phyloP scores from a whole-genome alignment of 2,329 filamentous ascomycete species.

The Cladosporium phlei region DNA sequence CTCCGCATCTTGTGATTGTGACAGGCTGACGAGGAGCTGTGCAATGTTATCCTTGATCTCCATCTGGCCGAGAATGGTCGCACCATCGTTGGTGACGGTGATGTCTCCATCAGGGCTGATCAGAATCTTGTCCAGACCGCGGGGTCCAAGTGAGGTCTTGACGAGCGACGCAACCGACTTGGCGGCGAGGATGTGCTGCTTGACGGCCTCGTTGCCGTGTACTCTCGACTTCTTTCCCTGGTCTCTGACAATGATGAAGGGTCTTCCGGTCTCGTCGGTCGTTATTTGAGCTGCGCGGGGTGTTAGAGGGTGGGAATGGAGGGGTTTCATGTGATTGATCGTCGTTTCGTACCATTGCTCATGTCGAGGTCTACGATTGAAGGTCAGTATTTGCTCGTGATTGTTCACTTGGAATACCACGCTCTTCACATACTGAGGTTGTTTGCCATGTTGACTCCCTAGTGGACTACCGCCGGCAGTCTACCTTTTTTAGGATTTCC shows the following conservation, averaged over 20 bases:
- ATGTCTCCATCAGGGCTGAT: slow-evolving; percentile 99
- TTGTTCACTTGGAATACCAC: background rate
- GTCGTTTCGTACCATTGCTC: slow-evolving; percentile 63
- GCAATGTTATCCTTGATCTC: slow-evolving; percentile 98
- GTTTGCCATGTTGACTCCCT: slow-evolving; percentile 35
- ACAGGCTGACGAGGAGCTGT: slow-evolving; percentile 92
- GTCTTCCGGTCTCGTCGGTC: slow-evolving; percentile 95
- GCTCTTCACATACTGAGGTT: slow-evolving; percentile 8
- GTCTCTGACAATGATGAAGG: slow-evolving; percentile 97
- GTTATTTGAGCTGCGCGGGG: slow-evolving; percentile 60
- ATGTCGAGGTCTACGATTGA: slow-evolving; percentile 66
- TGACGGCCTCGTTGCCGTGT: slow-evolving; percentile 94
- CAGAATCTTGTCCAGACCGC: slow-evolving; percentile 96
- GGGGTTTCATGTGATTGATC: slow-evolving; percentile 6
- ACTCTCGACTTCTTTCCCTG: slow-evolving; percentile 97
- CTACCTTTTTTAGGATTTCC: slow-evolving; percentile 1
- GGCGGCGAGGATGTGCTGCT: slow-evolving; percentile 95
- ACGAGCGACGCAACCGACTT: slow-evolving; percentile 95
- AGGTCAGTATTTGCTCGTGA: slow-evolving; percentile 27
- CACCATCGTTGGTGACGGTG: slow-evolving; percentile 97
- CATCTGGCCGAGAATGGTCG: slow-evolving; percentile 94
- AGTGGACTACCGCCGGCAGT: slow-evolving; percentile 38
- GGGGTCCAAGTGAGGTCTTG: slow-evolving; percentile 91
- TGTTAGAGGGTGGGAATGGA: slow-evolving; percentile 8
- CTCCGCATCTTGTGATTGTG: slow-evolving; percentile 97